phyloP scores from a whole-genome alignment of 108 stramenopile species.

The Chaetoceros muelleri region DNA sequence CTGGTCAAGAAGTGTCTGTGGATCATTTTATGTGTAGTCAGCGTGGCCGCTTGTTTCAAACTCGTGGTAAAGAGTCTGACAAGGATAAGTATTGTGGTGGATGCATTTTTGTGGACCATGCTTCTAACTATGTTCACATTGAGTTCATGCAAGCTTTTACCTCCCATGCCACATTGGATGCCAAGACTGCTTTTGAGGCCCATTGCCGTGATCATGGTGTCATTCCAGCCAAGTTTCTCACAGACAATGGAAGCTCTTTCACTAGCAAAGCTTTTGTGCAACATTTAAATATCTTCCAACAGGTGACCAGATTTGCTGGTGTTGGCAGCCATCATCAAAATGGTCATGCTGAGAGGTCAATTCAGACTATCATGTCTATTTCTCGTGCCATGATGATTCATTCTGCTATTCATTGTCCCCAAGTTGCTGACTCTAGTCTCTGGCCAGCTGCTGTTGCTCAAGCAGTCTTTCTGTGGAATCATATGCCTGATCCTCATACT shows the following conservation, averaged over 20 bases:
- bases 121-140: not conserved
- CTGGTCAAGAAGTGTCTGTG: too few species aligned
- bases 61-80: not conserved
- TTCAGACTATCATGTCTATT: slow-evolving; percentile 7
- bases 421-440: not conserved
- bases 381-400: slow-evolving; percentile 7
- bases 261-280: too few species aligned
- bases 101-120: slow-evolving; percentile 1
- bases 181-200: slow-evolving; percentile 15
- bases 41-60: not conserved
- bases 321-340: slow-evolving; percentile 28
- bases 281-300: not conserved
- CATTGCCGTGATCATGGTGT: too few species aligned
- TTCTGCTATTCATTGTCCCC: slow-evolving; percentile 3
- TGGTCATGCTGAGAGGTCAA: too few species aligned
- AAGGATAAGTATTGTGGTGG: not conserved
- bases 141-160: not conserved
- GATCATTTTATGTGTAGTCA: too few species aligned
- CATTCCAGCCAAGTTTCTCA: not conserved
- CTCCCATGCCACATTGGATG: slow-evolving; percentile 7
- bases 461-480: too few species aligned
- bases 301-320: slow-evolving; percentile 7
- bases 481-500: slow-evolving; percentile 9
- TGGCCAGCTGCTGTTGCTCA: slow-evolving; percentile 15
- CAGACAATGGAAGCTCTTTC: slow-evolving; percentile 16